A percentile compares a stretch with the other conserved stretches of the same genome.
Evolutionary conservation across 257 asterid species (phyloP).

Genomic region (Asclepias syriaca): DNA sequence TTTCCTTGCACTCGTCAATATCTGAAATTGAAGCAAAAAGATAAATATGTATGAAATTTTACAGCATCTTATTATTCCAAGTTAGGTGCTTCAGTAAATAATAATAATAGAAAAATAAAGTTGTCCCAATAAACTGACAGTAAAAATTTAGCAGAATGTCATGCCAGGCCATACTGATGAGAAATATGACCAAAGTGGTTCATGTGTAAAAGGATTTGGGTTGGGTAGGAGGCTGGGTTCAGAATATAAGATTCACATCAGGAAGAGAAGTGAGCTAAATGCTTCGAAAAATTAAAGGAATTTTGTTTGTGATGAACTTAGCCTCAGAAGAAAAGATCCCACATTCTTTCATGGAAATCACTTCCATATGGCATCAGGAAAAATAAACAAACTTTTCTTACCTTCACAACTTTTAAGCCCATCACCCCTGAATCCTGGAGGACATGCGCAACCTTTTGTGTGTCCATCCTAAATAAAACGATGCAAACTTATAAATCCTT

Average conservation of each 20-base stretch:
- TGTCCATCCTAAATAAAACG: slow-evolving; percentile 52
- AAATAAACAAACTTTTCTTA: slow-evolving; percentile 19
- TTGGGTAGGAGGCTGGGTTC: background rate
- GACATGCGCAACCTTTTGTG: slow-evolving; percentile 85
- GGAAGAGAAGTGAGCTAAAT: background rate
- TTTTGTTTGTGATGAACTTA: background rate
- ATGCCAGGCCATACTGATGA: background rate
- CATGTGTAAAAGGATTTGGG: background rate
- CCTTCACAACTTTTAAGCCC: slow-evolving; percentile 86
- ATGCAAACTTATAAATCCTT: background rate
- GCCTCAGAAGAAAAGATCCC: background rate
- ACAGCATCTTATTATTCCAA: background rate
- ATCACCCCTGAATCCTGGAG: slow-evolving; percentile 91
- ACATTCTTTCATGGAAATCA: background rate
- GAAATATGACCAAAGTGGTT: background rate
- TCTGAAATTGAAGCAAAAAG: slow-evolving; percentile 31
- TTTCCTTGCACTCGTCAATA: slow-evolving; percentile 85
- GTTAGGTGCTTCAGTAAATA: background rate
- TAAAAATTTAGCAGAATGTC: background rate
- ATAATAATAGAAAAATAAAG: background rate
- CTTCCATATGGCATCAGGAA: slow-evolving; percentile 16
- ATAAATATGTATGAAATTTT: background rate
- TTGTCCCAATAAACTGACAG: background rate
- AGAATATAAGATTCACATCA: background rate
- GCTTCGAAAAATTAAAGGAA: background rate